Base-by-base conservation (phyloP, 2,329 filamentous ascomycete genomes). In the Arthrobotrys sphaeroides region DNA sequence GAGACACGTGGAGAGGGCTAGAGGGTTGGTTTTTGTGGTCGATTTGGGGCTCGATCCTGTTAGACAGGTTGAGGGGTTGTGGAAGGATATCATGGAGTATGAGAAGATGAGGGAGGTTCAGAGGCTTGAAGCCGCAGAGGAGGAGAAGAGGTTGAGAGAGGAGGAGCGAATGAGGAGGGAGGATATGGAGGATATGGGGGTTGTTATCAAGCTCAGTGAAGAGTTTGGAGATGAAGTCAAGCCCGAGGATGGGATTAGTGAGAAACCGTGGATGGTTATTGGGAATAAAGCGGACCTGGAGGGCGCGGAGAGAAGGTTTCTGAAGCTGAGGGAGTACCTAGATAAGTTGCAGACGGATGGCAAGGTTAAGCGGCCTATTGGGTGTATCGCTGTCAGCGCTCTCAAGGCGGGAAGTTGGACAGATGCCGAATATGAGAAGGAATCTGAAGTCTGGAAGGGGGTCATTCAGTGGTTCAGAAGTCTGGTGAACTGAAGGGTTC, bases 201-300 rank as follows among this genome's bases (percentile, higher is more conserved):
- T 64, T 3, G 51, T 73, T 2, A 61, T 76, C n/a, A 66, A 51
- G 2, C 47, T 68, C 3, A 36, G 20, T 7, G 65, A 72, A 38
- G 59, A 42, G 9, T 43, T 69, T 13, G 12, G 43, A 31, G 38
- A 74, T 42, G 73, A 57, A 20, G 16, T 74, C 38, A 12, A 47
- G 10, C 24, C 47, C 0, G 61, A 64, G 2, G 31, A 33, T 36
- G 62, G 70, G 5, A 64, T 75, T 5, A 91, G 91, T n/a, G 88
- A 88, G 33, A 99, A 99, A 84, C 94, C 95, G 0, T 99, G 95
- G 95, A 95, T 96, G 80, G 94, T 97, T 3, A 89, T 97, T 45
- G 94, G 92, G 0, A 97, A 94, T 18, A 98, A 98, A 83, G 94
- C 92, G 0, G 94, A 98, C 81, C 82, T 96, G 65, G 88, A 90